These are phyloP conservation scores for Penicillium sp. DNA, from an alignment of 2,329 filamentous ascomycete genomes.

Conservation along the genomic window DNA sequence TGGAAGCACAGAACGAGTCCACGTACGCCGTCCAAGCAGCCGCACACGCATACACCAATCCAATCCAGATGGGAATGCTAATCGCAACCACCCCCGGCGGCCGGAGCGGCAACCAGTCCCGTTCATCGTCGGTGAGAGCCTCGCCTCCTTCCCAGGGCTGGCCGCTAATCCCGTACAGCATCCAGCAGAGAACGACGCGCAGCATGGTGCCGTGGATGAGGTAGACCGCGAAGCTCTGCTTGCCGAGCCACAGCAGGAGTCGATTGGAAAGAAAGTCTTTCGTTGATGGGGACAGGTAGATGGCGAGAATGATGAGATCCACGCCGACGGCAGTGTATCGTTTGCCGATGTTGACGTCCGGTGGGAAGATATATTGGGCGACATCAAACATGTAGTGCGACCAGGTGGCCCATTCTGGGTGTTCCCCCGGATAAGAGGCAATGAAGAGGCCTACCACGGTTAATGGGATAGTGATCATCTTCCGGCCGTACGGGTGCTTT, in stretches of 20 bases:
- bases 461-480: slow-evolving; percentile 38
- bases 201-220: slow-evolving; percentile 55
- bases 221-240: slow-evolving; percentile 56
- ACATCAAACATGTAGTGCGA: slow-evolving; percentile 45
- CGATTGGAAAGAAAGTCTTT: slow-evolving; percentile 52
- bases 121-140: slow-evolving; percentile 16
- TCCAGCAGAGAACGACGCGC: slow-evolving; percentile 51
- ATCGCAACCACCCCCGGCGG: slow-evolving; percentile 40
- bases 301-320: slow-evolving; percentile 50
- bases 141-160: slow-evolving; percentile 41
- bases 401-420: slow-evolving; percentile 52
- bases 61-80: slow-evolving; percentile 47
- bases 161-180: slow-evolving; percentile 52
- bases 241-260: slow-evolving; percentile 54
- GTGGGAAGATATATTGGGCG: slow-evolving; percentile 48
- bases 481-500: slow-evolving; percentile 41
- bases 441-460: slow-evolving; percentile 48
- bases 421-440: slow-evolving; percentile 51
- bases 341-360: slow-evolving; percentile 44
- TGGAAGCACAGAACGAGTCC: slow-evolving; percentile 49
- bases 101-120: slow-evolving; percentile 42
- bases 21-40: slow-evolving; percentile 53
- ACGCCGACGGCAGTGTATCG: slow-evolving; percentile 51
- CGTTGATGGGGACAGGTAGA: slow-evolving; percentile 50
- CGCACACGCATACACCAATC: slow-evolving; percentile 47